Evolutionary conservation across 1,139 yeast genomes (phyloP), one percentile per base, ranked within the genome.

Genomic region (Meyerozyma guilliermondii): DNA sequence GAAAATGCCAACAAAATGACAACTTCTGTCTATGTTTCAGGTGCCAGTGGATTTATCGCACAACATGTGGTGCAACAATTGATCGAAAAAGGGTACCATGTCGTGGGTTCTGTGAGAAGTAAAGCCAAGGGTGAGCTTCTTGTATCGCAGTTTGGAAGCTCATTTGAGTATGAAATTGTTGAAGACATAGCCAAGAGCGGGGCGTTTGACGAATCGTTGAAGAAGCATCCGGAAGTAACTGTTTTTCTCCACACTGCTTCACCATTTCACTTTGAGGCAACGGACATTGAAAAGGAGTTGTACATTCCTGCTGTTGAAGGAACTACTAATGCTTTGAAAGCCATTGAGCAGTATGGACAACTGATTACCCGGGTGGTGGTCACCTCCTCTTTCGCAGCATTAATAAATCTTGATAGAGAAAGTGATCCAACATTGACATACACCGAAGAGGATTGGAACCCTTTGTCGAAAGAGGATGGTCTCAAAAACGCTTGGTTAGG

Each of bases 211-310:
- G 51, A 53, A 3, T 65, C 63, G 2, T 53, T 71, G 30, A 43
- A 52, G 20, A 55, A 52, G 24, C 62, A 68, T 42, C 52, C 55
- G 2, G 65, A 65, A 16, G 55, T 65, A 23, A 53, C 59, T 10
- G 59, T 55, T 18, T 64, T 72, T 37, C 48, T 72, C 39, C 76
- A 72, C 55, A 62, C 73, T 5, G 76, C 76, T 3, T 67, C 74
- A 40, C 76, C 77, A 14, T 57, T 68, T 44, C 50, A 51, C 38
- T 59, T 59, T 46, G 50, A 52, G 7, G 46, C 53, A 13, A 51
- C 48, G 5, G 47, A 54, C 34, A 47, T 51, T 7, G 55, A 53
- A 39, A 45, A 46, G 22, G 56, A 52, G 20, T 29, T 49, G 14
- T 16, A 36, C 10, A 16, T 28, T 26, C 43, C 46, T 2, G 53